Base-by-base conservation (phyloP, 208 protist genomes). In the Acanthamoeba quina region DNA sequence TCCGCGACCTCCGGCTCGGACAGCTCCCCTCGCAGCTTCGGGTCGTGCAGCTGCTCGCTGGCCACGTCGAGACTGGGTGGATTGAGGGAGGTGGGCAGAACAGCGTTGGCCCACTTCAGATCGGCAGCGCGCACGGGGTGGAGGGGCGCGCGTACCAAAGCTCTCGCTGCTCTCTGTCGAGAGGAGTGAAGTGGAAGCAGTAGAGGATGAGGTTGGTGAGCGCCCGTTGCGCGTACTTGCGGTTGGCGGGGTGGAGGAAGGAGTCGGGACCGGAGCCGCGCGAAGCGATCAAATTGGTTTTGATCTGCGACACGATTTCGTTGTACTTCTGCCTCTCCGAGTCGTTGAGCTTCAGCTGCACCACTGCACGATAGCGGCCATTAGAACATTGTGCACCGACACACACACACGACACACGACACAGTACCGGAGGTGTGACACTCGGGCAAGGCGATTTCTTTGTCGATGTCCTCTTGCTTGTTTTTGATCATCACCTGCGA, bases 261-360 rank as follows among this genome's bases (percentile, higher is more conserved):
- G 68, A 93, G 29, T 93, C 90, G 5, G 56, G 52, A 29, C 90
- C 90, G 7, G 62, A 26, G 52, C 90, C 41, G 15, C 70, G 60
- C 62, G 90, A 93, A 15, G 68, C 62, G 37, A 93, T 93, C 49
- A 93, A 52, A 34, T 93, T 93, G 11, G 90, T 93, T 47, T 93
- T 93, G 29, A 93, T 93, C 68, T 93, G 90, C 17, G 90, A 5
- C 29, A 93, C 90, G 21, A 93, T 52, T 64, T 93, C 90, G 37
- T 93, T 93, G 90, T 85, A 93, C 68, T 93, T 93, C 41, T 93
- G 90, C 68, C 47, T 44, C 19, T 93, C 90, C 1, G 54, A 68
- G 5, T 60, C 29, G 29, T 93, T 60, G 19, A 93, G 64, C 19
- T 19, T 7, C 68, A 93, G 41, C n/a, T 72, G 17, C 44, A 74